Percentiles rank a stretch among this genome's conserved stretches.
These are phyloP conservation scores for Herpetospermum pedunculosum DNA, from an alignment of 306 rosid species.

Conservation along the genomic window DNA sequence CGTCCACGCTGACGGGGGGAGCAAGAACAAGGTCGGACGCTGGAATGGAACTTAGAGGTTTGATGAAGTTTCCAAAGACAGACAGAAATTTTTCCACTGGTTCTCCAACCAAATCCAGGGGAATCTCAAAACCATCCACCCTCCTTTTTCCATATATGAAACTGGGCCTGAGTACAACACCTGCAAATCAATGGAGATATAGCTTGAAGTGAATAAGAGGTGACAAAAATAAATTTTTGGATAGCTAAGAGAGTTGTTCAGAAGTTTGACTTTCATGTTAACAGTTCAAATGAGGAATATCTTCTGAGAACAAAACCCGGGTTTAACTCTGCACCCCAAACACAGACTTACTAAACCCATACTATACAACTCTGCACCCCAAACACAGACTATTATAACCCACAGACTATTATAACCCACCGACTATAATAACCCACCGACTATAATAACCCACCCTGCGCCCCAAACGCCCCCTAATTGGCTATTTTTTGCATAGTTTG, in stretches of 20 bases:
- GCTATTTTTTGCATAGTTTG: background rate
- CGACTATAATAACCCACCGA: too few species aligned
- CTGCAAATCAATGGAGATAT: conserved; percentile 28
- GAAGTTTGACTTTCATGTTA: background rate
- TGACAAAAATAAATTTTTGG: background rate
- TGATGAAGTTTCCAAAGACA: conserved; percentile 56
- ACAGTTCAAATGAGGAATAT: background rate
- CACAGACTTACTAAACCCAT: too few species aligned
- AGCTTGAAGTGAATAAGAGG: background rate
- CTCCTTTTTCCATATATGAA: conserved; percentile 88
- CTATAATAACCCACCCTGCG: too few species aligned
- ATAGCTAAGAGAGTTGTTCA: background rate
- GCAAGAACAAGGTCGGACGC: conserved; percentile 78
- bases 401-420: too few species aligned
- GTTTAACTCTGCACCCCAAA: too few species aligned
- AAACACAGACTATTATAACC: too few species aligned
- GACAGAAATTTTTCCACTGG: conserved; percentile 65
- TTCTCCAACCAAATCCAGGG: conserved; percentile 70
- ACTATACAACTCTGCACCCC: too few species aligned
- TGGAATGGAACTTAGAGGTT: conserved; percentile 77
- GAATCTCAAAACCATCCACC: conserved; percentile 75
- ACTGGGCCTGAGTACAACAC: conserved; percentile 77
- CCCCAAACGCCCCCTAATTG: too few species aligned
- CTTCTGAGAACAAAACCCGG: background rate
- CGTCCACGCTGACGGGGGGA: conserved; percentile 88